Conservation (phyloP, 2,329 filamentous ascomycete genomes). For the Aspergillus awamori region DNA sequence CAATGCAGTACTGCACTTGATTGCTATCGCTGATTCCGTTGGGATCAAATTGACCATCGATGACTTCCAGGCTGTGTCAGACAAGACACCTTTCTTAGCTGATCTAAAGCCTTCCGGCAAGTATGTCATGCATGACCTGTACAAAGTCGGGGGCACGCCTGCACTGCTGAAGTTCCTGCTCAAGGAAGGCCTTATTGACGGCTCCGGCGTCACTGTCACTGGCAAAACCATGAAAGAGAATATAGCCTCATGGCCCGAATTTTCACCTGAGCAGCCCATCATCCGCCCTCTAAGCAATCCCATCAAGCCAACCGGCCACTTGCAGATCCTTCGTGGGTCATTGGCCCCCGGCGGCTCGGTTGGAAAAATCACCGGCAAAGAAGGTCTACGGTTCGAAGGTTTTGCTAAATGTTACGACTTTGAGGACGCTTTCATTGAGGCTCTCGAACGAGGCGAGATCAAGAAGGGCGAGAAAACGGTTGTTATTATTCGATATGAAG, state of each 20-base stretch:
- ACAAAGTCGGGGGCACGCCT: constrained; percentile 49
- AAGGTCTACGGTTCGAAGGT: constrained; percentile 64
- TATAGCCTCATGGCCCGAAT: constrained; percentile 6
- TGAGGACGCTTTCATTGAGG: constrained; percentile 65
- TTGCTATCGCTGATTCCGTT: constrained; percentile 76
- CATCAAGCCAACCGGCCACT: constrained; percentile 67
- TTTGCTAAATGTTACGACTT: constrained; percentile 67
- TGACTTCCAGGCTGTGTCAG: constrained; percentile 72
- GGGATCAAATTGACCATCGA: constrained; percentile 78
- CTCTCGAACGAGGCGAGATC: constrained; percentile 65
- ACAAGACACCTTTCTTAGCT: constrained; percentile 70
- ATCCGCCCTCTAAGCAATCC: constrained; percentile 60
- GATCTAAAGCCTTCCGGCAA: constrained; percentile 68
- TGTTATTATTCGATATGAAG: constrained; percentile 70
- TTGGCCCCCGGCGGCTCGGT: constrained; percentile 67
- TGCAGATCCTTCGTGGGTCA: constrained; percentile 68
- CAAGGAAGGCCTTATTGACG: constrained; percentile 13
- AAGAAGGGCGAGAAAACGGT: constrained; percentile 72
- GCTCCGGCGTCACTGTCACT: constrained; percentile 11
- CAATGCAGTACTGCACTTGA: constrained; percentile 77
- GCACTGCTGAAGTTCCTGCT: constrained; percentile 47
- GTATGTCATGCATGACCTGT: constrained; percentile 50
- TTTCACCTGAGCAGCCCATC: constrained; percentile 9
- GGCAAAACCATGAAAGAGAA: constrained; percentile 16
- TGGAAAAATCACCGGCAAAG: constrained; percentile 72